Percentiles rank a stretch among this genome's conserved stretches.
These are phyloP conservation scores for Corrigiola litoralis DNA, from an alignment of 179 eudicot genomes.

Conservation along the genomic window DNA sequence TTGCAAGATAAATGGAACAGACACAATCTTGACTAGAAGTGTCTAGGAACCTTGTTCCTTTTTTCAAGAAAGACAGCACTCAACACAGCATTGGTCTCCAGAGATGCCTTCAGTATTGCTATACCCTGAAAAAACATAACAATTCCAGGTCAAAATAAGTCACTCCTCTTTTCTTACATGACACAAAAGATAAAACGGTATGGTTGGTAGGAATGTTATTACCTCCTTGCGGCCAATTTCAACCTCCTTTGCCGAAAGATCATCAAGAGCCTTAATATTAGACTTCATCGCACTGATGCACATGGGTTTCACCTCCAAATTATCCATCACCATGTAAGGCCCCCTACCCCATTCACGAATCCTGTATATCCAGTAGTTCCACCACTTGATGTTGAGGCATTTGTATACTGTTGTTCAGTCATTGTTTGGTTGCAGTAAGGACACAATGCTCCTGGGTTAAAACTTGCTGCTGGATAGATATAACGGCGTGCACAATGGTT, in stretches of 20 bases:
- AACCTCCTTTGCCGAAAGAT: slow-evolving; percentile 20
- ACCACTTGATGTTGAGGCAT: too few relatives aligned
- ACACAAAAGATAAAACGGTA: neutral
- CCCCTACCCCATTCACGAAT: slow-evolving; percentile 27
- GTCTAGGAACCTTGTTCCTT: neutral
- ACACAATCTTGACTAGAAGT: too few relatives aligned
- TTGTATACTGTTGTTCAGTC: neutral
- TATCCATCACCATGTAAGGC: slow-evolving; percentile 31
- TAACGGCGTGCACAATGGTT: neutral
- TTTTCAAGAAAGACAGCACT: slow-evolving; percentile 21
- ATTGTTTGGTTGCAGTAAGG: neutral
- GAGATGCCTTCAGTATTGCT: slow-evolving; percentile 25
- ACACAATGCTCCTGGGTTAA: neutral
- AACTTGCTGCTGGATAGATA: neutral
- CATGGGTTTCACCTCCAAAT: slow-evolving; percentile 30
- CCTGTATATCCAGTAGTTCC: neutral
- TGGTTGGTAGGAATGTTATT: neutral
- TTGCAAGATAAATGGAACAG: too few relatives aligned
- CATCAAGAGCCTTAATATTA: slow-evolving; percentile 6
- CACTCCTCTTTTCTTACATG: neutral
- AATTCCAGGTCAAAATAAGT: neutral
- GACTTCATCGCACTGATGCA: slow-evolving; percentile 22
- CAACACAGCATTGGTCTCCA: slow-evolving; percentile 16
- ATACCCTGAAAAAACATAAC: slow-evolving; percentile 3
- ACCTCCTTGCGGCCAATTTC: slow-evolving; percentile 28